Base-by-base conservation (phyloP, 345 rosid genomes). In the Adansonia digitata region DNA sequence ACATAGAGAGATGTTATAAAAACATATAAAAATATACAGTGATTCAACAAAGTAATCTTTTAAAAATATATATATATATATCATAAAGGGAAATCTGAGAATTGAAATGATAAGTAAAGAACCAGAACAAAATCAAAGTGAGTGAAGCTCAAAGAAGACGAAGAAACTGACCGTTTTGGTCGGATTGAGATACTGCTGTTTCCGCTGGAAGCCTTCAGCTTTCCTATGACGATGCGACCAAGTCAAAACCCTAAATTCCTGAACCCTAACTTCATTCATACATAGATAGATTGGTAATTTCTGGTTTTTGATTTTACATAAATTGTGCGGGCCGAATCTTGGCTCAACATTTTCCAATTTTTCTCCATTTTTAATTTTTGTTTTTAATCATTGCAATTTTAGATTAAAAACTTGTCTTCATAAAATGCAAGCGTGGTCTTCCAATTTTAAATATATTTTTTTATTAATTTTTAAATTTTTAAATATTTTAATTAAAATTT, bases 161-260 rank as follows among this genome's bases (percentile, higher is more conserved):
- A 9, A 42, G 52, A 66, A 14, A 24, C 71, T 43, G 37, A 67
- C 71, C 71, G 43, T 67, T 67, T 43, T 45, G 71, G 11, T 43
- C 11, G 49, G 60, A 5, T 29, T 55, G 29, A 3, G 29, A 13
- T 13, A 22, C 53, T 18, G 37, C 53, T 43, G 71, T 42, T 24
- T 43, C 53, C 71, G 13, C 71, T 43, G 53, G 14, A 17, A 43
- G 53, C 53, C 7, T 66, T 22, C 18, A 8, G 7, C 15, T 2
- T 39, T 1, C 3, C 2, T n/a, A 39, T 9, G 46, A 37, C 8
- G 49, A 64, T 20, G 69, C 29, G 29, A 63, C 1, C 46, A 2
- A 62, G 18, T 22, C 10, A 42, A 42, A 66, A 42, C 71, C 71
- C 52, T 66, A 66, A 40, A 5, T 65, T 65, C 48, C 18, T 22